Percentiles rank a stretch among this genome's conserved stretches.
phyloP scores from a whole-genome alignment of 495 filamentous ascomycete species.

The Penicillium turbatum region DNA sequence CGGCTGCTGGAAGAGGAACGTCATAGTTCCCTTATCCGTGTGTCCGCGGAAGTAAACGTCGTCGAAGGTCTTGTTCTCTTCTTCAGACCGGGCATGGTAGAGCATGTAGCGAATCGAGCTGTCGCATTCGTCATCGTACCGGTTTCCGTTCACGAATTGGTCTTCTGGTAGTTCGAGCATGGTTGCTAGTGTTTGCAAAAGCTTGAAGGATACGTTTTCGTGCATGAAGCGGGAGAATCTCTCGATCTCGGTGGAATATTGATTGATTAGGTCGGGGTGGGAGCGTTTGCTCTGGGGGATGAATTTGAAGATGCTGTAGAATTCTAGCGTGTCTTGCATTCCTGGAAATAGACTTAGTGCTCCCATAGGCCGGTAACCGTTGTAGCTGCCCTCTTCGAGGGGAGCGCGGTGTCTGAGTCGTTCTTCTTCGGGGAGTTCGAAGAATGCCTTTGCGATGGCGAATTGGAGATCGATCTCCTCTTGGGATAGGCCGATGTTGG shows the following conservation, averaged over 20 bases:
- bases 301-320: slow-evolving; percentile 53
- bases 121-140: slow-evolving; percentile 44
- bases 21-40: slow-evolving; percentile 51
- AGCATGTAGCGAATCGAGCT: slow-evolving; percentile 54
- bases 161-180: slow-evolving; percentile 53
- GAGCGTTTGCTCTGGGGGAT: slow-evolving; percentile 39
- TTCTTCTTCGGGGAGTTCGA: slow-evolving; percentile 47
- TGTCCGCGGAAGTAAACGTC: slow-evolving; percentile 47
- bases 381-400: slow-evolving; percentile 43
- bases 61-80: slow-evolving; percentile 38
- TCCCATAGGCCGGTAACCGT: slow-evolving; percentile 32
- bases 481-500: slow-evolving; percentile 45
- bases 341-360: slow-evolving; percentile 24
- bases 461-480: slow-evolving; percentile 51
- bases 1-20: slow-evolving; percentile 53
- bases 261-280: slow-evolving; percentile 40
- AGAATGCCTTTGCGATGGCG: slow-evolving; percentile 45
- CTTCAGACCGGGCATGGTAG: slow-evolving; percentile 41
- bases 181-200: slow-evolving; percentile 47
- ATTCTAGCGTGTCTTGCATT: slow-evolving; percentile 48
- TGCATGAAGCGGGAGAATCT: slow-evolving; percentile 46
- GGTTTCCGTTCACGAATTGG: slow-evolving; percentile 43
- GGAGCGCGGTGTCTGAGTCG: slow-evolving; percentile 42
- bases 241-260: slow-evolving; percentile 45
- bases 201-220: slow-evolving; percentile 39